Conservation (phyloP, 495 filamentous ascomycete genomes). For the Aspergillus indologenus region DNA sequence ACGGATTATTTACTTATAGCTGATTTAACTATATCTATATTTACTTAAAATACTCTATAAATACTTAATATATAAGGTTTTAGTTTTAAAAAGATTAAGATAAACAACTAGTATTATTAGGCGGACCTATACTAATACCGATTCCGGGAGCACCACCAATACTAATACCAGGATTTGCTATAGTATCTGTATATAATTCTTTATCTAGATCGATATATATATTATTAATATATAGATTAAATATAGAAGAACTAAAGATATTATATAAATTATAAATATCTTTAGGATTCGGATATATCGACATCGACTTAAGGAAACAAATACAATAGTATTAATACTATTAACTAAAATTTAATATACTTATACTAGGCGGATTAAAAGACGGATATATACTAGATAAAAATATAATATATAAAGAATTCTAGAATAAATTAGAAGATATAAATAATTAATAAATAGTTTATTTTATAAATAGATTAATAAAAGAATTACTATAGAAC, state of each 20-base stretch:
- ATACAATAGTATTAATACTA: not conserved
- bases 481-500: not conserved
- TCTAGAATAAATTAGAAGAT: not conserved
- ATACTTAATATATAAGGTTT: no score
- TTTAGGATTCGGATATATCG: no score
- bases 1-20: not conserved
- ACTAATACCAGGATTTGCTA: not conserved
- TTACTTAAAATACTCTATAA: no score
- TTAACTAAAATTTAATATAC: not conserved
- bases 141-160: no score
- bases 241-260: not conserved
- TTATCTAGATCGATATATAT: not conserved
- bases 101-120: no score
- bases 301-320: not conserved
- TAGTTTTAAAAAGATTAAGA: no score
- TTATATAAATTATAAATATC: not conserved
- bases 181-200: not conserved
- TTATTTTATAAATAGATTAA: not conserved
- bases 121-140: no score
- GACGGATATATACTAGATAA: not conserved
- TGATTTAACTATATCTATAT: not conserved
- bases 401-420: not conserved
- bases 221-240: not conserved
- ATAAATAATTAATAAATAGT: not conserved
- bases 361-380: not conserved